Evolutionary conservation across 2,329 filamentous ascomycete genomes (phyloP).

Genomic region (Paecilomyces formosus): DNA sequence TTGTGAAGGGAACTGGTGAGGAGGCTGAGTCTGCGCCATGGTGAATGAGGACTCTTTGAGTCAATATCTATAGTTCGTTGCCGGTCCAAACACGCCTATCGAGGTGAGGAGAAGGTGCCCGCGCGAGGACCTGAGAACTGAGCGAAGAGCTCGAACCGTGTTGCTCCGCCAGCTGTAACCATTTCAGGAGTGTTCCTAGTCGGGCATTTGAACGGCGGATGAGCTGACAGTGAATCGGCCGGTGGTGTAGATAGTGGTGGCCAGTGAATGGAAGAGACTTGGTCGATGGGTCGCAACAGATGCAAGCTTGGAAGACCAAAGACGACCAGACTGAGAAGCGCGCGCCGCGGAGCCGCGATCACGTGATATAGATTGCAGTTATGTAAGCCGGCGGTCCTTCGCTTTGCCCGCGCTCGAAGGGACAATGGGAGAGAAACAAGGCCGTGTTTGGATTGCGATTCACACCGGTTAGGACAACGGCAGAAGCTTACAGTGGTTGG

Average conservation of each 20-base stretch:
- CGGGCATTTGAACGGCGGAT: constrained; percentile 3
- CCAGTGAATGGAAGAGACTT: constrained; percentile 5
- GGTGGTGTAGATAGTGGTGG: constrained; percentile 3
- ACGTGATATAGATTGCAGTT: constrained; percentile 12
- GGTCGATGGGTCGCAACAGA: constrained; percentile 6
- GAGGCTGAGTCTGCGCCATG: constrained; percentile 56
- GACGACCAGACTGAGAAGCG: constrained; percentile 4
- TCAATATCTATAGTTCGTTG: constrained; percentile 8
- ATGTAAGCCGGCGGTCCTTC: background rate
- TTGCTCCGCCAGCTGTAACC: constrained; percentile 26
- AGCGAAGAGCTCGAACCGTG: constrained; percentile 33
- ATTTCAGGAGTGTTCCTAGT: constrained; percentile 23
- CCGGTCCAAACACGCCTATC: constrained; percentile 14
- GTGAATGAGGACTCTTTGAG: constrained; percentile 17
- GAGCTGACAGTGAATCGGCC: constrained; percentile 10
- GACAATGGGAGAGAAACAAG: background rate
- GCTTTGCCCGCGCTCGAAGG: constrained; percentile 2
- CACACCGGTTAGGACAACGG: background rate
- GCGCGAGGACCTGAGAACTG: constrained; percentile 25
- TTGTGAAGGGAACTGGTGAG: constrained; percentile 44
- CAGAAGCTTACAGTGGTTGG: background rate
- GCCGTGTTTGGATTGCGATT: background rate
- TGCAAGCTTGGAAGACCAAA: constrained; percentile 12
- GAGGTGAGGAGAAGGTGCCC: constrained; percentile 12
- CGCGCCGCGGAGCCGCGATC: constrained; percentile 14